phyloP scores from a whole-genome alignment of 2,329 filamentous ascomycete species.

The Ophiosphaerella herpotricha region DNA sequence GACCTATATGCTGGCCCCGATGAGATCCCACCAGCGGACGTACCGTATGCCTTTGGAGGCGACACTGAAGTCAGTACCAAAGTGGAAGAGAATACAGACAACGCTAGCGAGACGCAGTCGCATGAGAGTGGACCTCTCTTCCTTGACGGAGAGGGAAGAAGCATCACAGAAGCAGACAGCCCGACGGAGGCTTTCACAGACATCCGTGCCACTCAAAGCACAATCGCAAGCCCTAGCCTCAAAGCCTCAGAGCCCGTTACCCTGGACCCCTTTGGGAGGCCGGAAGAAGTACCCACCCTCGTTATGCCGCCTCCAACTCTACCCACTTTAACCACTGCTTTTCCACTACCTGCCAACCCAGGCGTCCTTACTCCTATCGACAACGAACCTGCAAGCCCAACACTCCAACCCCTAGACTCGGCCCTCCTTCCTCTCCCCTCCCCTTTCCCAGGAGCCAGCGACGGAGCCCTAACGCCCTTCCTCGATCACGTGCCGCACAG shows the following conservation, averaged over 20 bases:
- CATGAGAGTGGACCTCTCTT: not conserved
- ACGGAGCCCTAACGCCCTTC: constrained; percentile 28
- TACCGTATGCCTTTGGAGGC: constrained; percentile 49
- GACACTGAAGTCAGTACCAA: constrained; percentile 38
- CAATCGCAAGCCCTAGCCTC: not conserved
- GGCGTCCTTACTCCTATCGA: constrained; percentile 38
- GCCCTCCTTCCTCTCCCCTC: constrained; percentile 45
- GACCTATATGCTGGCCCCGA: constrained; percentile 31
- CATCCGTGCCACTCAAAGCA: not conserved
- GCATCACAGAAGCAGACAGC: constrained; percentile 2
- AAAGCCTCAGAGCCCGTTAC: no score
- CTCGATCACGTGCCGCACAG: constrained; percentile 25
- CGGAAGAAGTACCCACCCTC: constrained; percentile 12
- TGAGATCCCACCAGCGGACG: constrained; percentile 61
- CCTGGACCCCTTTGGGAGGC: not conserved
- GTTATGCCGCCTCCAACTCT: constrained; percentile 42
- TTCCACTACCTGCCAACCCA: constrained; percentile 9
- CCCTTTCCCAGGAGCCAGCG: constrained; percentile 42
- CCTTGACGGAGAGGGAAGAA: not conserved
- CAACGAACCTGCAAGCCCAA: constrained; percentile 41
- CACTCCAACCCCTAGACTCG: constrained; percentile 39
- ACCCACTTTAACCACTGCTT: constrained; percentile 26
- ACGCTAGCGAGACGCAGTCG: constrained; percentile 9
- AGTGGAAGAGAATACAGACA: constrained; percentile 13
- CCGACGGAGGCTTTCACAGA: constrained; percentile 1